Base-by-base conservation (phyloP, 2,329 filamentous ascomycete genomes). In the Ceratocystis eucalypticola region DNA sequence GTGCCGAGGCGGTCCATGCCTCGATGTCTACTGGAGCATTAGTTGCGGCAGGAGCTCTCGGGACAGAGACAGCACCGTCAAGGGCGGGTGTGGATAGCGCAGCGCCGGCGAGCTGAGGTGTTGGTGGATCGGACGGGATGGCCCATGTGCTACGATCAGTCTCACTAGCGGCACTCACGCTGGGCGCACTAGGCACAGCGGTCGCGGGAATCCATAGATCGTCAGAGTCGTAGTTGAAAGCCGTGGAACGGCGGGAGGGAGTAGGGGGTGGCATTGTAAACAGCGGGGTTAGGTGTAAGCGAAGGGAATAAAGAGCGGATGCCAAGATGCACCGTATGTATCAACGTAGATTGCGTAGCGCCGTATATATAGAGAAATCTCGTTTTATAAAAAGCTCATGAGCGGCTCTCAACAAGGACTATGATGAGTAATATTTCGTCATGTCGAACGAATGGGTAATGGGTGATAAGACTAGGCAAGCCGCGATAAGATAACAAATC, bases 1-100 rank as follows among this genome's bases (percentile, higher is more conserved):
- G 78, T 5, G 83, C 81, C 20, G 79, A 80, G 65, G 82, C 76
- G 15, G 86, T 85, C 87, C 87, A 89, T 44, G 84, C 80, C 69
- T 87, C 86, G 68, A 89, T 85, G 69, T 87, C 83, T 65, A 84
- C 10, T 15, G 48, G 48, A 64, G 67, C 50, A 8, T 63, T 20
- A 22, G 61, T 41, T n/a, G 25, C n/a, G 10, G 55, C 53, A 44
- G 46, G 33, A 10, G 22, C 53, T 37, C 33, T 12, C 8, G 33
- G 33, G 33, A 37, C 33, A 37, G 33, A 10, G 33, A 37, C 33
- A 37, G 33, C 8, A 37, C 33, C 8, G 20, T 6, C 8, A 4
- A 41, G 10, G 37, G 55, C 7, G 5, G 57, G 25, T 25, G 20
- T 28, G 61, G 20, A 30, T 6, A 45, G 61, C 37, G 44, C 28